phyloP scores from a whole-genome alignment of 78 protist genomes.

The Dictyostelium intermedium region DNA sequence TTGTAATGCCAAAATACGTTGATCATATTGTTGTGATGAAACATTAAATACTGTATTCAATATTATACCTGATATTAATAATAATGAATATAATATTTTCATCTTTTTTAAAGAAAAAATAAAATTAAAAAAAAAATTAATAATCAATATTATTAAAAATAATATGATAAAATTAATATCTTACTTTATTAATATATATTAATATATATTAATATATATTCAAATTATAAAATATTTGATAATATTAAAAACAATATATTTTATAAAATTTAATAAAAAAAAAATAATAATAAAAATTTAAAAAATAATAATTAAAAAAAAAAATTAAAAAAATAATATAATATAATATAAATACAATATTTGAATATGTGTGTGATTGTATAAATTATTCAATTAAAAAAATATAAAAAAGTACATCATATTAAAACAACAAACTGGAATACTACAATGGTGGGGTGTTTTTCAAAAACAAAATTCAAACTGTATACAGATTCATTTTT shows the following conservation, averaged over 20 bases:
- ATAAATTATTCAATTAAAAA: too few species aligned
- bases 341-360: background rate
- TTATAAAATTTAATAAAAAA: background rate
- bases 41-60: background rate
- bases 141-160: background rate
- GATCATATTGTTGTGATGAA: background rate
- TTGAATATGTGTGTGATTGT: background rate
- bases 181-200: background rate
- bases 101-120: background rate
- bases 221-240: too few species aligned
- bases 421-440: background rate
- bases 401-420: background rate
- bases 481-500: background rate
- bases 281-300: background rate
- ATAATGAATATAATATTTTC: background rate
- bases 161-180: background rate
- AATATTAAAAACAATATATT: background rate
- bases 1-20: conserved; percentile 8
- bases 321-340: too few species aligned
- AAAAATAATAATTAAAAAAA: background rate
- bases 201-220: background rate
- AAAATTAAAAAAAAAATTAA: background rate
- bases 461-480: background rate
- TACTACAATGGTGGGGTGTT: background rate
- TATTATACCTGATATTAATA: background rate